Evolutionary conservation across 495 filamentous ascomycete species (phyloP), one percentile per base, ranked within the genome.

Genomic region (Penicillium chermesinum): DNA sequence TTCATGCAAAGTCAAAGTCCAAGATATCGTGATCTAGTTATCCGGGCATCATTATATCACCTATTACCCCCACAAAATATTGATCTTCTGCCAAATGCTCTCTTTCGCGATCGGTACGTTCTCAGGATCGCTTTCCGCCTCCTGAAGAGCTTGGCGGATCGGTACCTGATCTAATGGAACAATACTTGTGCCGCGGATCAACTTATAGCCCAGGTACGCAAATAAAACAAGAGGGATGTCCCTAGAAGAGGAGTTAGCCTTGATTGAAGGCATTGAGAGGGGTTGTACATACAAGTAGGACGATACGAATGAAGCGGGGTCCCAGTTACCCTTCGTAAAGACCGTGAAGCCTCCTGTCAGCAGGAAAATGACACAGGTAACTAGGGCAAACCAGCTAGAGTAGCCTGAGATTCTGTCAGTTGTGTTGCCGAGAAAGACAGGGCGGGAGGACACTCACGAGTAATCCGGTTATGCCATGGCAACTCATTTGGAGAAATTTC

Each of bases 291-390:
- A 69, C 66, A 76, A 25, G 50, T 70, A 70, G 0, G 63, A 62
- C 4, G 65, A 70, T 7, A 70, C 58, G 37, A 70, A 70, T 1
- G 44, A 46, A 12, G 63, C 57, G 1, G 65, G 50, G 12, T 57
- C 52, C 66, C 66, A 70, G 30, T 62, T 66, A 21, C 66, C 65
- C n/a, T 47, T 37, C 0, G 66, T 70, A 34, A 85, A 85, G n/a
- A 83, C 81, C 7, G 66, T 59, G 48, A 84, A 85, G 5, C 82
- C 82, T 48, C 80, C 84, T 27, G 82, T 74, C 5, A 85, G 52
- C 2, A 73, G 66, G 27, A 84, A 65, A 40, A 83, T 58, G 20
- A 62, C 42, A 53, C 82, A 84, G 16, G 64, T 65, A 30, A 76
- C 59, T 3, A 82, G 50, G 0, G 72, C 65, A 21, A 75, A 61